These are phyloP conservation scores for Phaffia australis DNA, from an alignment of 768 basidiomycete species.

Conservation along the genomic window DNA sequence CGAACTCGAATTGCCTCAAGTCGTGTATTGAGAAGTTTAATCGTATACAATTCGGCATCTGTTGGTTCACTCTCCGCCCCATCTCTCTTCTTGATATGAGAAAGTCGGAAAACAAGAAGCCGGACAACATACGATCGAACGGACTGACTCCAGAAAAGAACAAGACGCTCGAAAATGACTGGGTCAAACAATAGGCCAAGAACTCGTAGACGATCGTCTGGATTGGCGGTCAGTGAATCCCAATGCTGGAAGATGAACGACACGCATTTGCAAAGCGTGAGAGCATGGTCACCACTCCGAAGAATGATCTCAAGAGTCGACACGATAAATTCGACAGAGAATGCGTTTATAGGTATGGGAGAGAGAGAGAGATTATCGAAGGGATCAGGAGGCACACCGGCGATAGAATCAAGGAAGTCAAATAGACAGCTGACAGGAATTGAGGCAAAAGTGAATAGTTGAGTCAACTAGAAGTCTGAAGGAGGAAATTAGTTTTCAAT, in stretches of 20 bases:
- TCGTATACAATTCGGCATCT: constrained; percentile 34
- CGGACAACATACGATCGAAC: constrained; percentile 38
- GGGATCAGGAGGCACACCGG: constrained; percentile 33
- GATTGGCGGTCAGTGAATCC: constrained; percentile 36
- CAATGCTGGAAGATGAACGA: constrained; percentile 42
- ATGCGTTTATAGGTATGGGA: constrained; percentile 28
- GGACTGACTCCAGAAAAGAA: constrained; percentile 40
- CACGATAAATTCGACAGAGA: constrained; percentile 41
- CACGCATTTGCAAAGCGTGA: constrained; percentile 41
- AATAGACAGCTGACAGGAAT: constrained; percentile 32
- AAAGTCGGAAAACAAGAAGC: constrained; percentile 41
- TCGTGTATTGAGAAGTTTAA: constrained; percentile 39
- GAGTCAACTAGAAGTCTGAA: too few species aligned
- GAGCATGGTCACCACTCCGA: constrained; percentile 40
- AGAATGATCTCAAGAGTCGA: constrained; percentile 38
- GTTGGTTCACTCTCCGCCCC: constrained; percentile 27
- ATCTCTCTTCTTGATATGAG: constrained; percentile 34
- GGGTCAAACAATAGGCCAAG: constrained; percentile 40
- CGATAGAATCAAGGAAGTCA: constrained; percentile 41
- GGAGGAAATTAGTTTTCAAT: not conserved
- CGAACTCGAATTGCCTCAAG: constrained; percentile 41
- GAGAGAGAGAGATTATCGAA: constrained; percentile 28
- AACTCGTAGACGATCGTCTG: constrained; percentile 38
- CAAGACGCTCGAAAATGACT: constrained; percentile 38
- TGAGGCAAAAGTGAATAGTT: not conserved